Conservation (phyloP, 75 land plant genomes). For the Isoetes taiwanensis region DNA sequence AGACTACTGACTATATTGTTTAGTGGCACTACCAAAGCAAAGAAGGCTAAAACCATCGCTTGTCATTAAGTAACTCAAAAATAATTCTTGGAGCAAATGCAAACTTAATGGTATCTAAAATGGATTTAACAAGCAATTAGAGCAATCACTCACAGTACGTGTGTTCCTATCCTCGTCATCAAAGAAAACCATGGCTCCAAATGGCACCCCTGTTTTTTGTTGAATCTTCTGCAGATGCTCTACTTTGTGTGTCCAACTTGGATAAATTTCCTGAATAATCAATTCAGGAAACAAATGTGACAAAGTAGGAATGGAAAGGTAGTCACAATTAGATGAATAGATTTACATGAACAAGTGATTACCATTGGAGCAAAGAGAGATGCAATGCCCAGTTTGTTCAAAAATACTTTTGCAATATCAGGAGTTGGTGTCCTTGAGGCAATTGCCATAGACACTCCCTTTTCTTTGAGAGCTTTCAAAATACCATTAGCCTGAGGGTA, state of each 20-base stretch:
- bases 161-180: conserved; percentile 88
- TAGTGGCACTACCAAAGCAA: too few species aligned
- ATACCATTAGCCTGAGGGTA: conserved; percentile 83
- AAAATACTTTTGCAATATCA: conserved; percentile 74
- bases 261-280: conserved; percentile 68
- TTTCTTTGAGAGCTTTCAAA: conserved; percentile 67
- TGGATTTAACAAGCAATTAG: too few species aligned
- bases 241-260: conserved; percentile 87
- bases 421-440: conserved; percentile 91
- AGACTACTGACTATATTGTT: too few species aligned
- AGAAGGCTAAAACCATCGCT: too few species aligned
- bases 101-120: too few species aligned
- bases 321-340: background rate
- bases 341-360: conserved; percentile 7
- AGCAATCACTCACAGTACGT: conserved; percentile 51
- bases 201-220: conserved; percentile 56
- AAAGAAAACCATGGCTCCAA: conserved; percentile 76
- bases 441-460: conserved; percentile 73
- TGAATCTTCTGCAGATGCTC: conserved; percentile 86
- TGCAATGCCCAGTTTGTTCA: conserved; percentile 54
- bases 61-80: too few species aligned
- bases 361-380: conserved; percentile 74
- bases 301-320: background rate
- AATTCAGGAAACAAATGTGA: background rate
- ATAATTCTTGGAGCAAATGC: too few species aligned